Base-by-base conservation (phyloP, 768 basidiomycete genomes). In the Gloeophyllum trabeum region DNA sequence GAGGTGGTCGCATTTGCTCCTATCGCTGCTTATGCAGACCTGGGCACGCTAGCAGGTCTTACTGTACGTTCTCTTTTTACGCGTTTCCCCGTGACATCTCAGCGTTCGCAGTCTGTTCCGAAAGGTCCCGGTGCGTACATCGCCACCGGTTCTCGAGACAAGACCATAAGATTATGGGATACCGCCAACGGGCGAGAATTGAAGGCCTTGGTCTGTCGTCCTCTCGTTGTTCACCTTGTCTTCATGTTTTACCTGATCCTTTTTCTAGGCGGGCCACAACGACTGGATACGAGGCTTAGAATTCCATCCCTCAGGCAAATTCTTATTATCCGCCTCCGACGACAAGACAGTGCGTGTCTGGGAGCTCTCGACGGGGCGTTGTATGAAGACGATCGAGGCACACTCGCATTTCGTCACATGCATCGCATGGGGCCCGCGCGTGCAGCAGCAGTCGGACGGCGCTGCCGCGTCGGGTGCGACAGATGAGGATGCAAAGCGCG, bases 101-200 rank as follows among this genome's bases (percentile, higher is more conserved):
- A 37, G 38, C 20, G 20, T 24, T 47, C 4, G 28, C 7, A 37
- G 7, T 10, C 36, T 7, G 20, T 21, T 5, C 14, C 51, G 32
- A 77, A 69, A 58, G 71, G 61, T 44, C 70, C 60, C 38, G 80
- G 67, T 12, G 54, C 66, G 20, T 92, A 79, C 55, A 69, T 85
- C 5, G 79, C 79, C 6, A 91, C 88, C 12, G 90, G 88, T 2
- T 81, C 86, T 24, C 72, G 92, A 59, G 92, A 97, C 64, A 94
- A 90, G 69, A 79, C 78, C 4, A 87, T 96, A 64, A 87, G 83
- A 53, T 60, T 97, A 14, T 97, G 92, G 92, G 92, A 96, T 53
- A 70, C 78, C 0, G 70, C 79, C 46, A 79, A 76, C 35, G 91
- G 93, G 4, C 88, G 88, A 58, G 71, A 86, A 58, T 59, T 92